phyloP scores from a whole-genome alignment of 208 protist species.

The Balamuthia mandrillaris region DNA sequence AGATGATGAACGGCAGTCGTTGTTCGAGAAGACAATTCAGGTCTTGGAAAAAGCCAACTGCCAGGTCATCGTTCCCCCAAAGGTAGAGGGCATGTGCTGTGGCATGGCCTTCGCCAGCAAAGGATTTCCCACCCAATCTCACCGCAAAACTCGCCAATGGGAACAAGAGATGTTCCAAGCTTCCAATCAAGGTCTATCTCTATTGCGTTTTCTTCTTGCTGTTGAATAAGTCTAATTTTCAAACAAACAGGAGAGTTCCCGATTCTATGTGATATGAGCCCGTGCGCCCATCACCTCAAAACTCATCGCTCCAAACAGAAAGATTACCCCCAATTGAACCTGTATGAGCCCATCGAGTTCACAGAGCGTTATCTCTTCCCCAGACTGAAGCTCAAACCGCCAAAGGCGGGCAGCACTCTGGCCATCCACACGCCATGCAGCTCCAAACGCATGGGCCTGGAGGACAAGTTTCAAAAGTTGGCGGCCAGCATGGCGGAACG shows the following conservation, averaged over 20 bases:
- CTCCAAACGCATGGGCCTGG: slow-evolving; percentile 1
- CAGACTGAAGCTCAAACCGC: neutral
- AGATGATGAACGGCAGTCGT: neutral
- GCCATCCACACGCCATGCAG: slow-evolving; percentile 12
- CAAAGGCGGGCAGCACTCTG: neutral
- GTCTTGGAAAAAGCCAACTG: slow-evolving; percentile 32
- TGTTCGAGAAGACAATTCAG: neutral
- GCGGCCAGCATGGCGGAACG: neutral
- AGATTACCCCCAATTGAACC: neutral
- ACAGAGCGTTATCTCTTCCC: neutral
- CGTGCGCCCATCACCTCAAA: slow-evolving; percentile 1
- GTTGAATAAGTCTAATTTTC: no score
- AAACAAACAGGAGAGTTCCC: neutral
- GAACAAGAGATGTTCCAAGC: neutral
- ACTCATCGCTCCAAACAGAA: neutral
- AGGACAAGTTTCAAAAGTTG: neutral
- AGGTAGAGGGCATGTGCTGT: slow-evolving; percentile 45
- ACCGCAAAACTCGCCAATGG: slow-evolving; percentile 34
- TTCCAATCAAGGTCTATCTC: slow-evolving; percentile 42
- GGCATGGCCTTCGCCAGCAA: slow-evolving; percentile 63
- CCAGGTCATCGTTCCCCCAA: slow-evolving; percentile 39
- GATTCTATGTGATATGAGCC: slow-evolving; percentile 31
- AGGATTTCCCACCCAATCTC: slow-evolving; percentile 18
- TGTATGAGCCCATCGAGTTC: slow-evolving; percentile 19
- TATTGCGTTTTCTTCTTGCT: no score